Base-by-base conservation (phyloP, 495 filamentous ascomycete species). In the Clavariopsis aquatica region DNA sequence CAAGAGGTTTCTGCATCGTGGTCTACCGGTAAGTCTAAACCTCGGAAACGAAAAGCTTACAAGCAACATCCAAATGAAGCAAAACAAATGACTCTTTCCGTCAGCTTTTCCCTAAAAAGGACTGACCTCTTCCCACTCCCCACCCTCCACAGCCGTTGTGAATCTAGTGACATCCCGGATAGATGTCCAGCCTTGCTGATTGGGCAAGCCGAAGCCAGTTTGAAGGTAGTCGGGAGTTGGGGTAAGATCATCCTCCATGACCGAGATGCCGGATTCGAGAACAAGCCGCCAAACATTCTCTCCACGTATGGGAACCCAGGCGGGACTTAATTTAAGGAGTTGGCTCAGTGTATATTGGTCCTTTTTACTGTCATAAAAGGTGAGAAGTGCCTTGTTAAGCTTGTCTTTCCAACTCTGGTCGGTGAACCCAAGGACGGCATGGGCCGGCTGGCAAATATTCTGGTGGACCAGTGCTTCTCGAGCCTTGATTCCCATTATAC, bases 61-160 rank as follows among this genome's bases (percentile, higher is more conserved):
- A 19, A 47, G 8, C 17, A n/a, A 47, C 20, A n/a, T 47, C 45
- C 6, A 47, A 23, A n/a, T 47, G 15, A n/a, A 7, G 20, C 45
- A 7, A 19, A 19, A 47, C 8, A 47, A 19, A 7, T n/a, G 8
- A 7, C 45, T 47, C 45, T n/a, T n/a, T 47, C 6, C 45, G 5
- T 22, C 20, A 43, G 38, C 38, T 17, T n/a, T 9, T 3, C n/a
- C 5, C 26, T 22, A 49, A 24, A 23, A 49, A 19, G 4, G 12
- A 19, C 31, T 28, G 5, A 53, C 31, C 47, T 43, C 28, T 41
- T 65, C 62, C 54, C 62, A 65, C 22, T 65, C 62, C 9, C 57
- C 57, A 17, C 20, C 28, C 22, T 58, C 54, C 5, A 65, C 53
- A 20, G 9, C 20, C n/a, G 12, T 13, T 2, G 38, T 60, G 1